These are phyloP conservation scores for Rhodotorula sp. DNA, from an alignment of 1,284 basidiomycete genomes.

Conservation along the genomic window DNA sequence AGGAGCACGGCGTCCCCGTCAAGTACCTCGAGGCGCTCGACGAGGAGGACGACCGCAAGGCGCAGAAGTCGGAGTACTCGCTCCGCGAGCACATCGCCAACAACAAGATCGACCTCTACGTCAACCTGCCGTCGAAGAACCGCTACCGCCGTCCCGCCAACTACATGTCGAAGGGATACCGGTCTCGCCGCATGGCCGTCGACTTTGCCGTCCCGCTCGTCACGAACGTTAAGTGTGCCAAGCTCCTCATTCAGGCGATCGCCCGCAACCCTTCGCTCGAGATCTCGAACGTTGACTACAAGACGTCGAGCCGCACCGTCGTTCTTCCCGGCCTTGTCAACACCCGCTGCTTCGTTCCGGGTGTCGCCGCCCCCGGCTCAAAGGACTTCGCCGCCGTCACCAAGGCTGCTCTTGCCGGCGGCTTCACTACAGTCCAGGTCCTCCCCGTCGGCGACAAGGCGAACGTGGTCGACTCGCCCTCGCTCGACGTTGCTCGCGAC, in stretches of 20 bases:
- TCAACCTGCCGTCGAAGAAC: constrained; percentile 98
- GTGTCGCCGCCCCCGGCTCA: constrained; percentile 57
- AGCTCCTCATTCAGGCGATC: constrained; percentile 92
- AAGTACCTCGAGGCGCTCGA: constrained; percentile 89
- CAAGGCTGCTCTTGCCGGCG: constrained; percentile 76
- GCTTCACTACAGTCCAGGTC: constrained; percentile 79
- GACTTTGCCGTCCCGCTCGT: constrained; percentile 97
- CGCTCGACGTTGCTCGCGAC: constrained; percentile 70
- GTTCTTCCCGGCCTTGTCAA: constrained; percentile 91
- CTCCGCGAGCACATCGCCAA: constrained; percentile 91
- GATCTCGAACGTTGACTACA: constrained; percentile 87
- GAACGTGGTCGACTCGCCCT: constrained; percentile 63
- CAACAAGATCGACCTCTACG: constrained; percentile 97
- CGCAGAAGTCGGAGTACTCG: constrained; percentile 91
- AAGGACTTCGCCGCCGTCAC: constrained; percentile 67
- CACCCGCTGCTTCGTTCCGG: constrained; percentile 83
- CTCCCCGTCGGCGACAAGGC: constrained; percentile 66
- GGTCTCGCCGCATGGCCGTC: constrained; percentile 97
- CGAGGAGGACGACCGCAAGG: constrained; percentile 61
- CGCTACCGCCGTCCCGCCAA: constrained; percentile 94
- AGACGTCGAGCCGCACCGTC: constrained; percentile 88
- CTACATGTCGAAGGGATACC: constrained; percentile 96
- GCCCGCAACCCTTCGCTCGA: constrained; percentile 81
- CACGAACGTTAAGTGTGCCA: constrained; percentile 99
- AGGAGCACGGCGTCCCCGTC: constrained; percentile 64